A percentile compares a stretch with the other conserved stretches of the same genome.
These are phyloP conservation scores for Capillidium heterosporum DNA, from an alignment of 371 early-diverging fungal species.

Conservation along the genomic window DNA sequence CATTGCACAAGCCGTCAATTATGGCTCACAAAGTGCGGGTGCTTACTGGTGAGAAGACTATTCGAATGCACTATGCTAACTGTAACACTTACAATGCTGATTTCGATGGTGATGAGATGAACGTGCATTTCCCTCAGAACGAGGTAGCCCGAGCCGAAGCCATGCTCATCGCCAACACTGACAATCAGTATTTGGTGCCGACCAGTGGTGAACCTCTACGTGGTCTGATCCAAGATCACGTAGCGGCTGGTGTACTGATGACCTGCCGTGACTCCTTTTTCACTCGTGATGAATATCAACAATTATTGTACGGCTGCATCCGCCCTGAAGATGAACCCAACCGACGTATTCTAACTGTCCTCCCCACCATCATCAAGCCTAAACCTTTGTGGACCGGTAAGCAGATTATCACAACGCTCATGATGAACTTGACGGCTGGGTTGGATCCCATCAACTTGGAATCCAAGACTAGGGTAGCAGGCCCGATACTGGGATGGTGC, in stretches of 20 bases:
- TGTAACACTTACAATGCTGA: constrained; percentile 98
- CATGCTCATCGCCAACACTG: constrained; percentile 84
- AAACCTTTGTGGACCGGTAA: constrained; percentile 92
- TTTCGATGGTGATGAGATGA: constrained; percentile 99
- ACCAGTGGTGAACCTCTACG: constrained; percentile 97
- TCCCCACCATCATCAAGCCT: constrained; percentile 82
- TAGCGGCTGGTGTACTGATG: constrained; percentile 93
- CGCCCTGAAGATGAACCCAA: constrained; percentile 49
- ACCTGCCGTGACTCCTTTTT: constrained; percentile 83
- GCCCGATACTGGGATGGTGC: constrained; percentile 69
- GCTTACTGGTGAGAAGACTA: constrained; percentile 94
- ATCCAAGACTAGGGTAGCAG: constrained; percentile 72
- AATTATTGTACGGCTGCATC: constrained; percentile 75
- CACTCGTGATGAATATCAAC: constrained; percentile 78
- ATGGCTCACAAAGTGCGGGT: constrained; percentile 98
- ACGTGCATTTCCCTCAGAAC: constrained; percentile 98
- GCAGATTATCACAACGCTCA: constrained; percentile 84
- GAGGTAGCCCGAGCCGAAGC: constrained; percentile 94
- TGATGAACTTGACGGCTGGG: constrained; percentile 68
- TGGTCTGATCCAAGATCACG: constrained; percentile 99
- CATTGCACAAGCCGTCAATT: constrained; percentile 98
- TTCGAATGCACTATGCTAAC: constrained; percentile 96
- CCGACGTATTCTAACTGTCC: constrained; percentile 56
- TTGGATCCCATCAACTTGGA: constrained; percentile 63
- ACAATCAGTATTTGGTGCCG: constrained; percentile 95